phyloP scores from a whole-genome alignment of 495 filamentous ascomycete species.

The Daldinia grandis region DNA sequence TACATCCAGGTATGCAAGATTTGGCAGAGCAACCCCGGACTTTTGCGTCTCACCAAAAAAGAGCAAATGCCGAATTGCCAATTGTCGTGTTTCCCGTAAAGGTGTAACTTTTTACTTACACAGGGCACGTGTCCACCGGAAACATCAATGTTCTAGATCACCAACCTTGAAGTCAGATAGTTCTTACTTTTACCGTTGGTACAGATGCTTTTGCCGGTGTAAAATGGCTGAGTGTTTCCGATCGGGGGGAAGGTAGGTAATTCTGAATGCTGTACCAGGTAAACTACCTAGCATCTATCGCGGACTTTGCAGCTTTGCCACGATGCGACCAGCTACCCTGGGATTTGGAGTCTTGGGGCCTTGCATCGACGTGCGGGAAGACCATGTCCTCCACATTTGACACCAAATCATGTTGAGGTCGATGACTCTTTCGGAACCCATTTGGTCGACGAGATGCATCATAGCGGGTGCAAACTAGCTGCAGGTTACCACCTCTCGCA shows the following conservation, averaged over 20 bases:
- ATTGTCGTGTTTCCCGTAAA: conserved; percentile 15
- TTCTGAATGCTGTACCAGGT: background rate
- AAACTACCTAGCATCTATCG: background rate
- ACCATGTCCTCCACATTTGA: conserved; percentile 38
- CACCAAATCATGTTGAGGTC: conserved; percentile 35
- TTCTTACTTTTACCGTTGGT: background rate
- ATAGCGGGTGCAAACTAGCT: conserved; percentile 31
- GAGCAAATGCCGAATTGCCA: conserved; percentile 4
- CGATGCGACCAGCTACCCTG: conserved; percentile 32
- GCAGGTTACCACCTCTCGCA: conserved; percentile 35
- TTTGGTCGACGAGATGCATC: conserved; percentile 34
- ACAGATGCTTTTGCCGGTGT: conserved; percentile 7
- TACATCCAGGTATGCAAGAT: background rate
- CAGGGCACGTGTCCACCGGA: conserved; percentile 11
- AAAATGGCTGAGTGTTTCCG: conserved; percentile 3
- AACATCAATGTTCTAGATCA: conserved; percentile 26
- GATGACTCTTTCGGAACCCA: conserved; percentile 32
- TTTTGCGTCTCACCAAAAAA: background rate
- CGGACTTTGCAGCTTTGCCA: conserved; percentile 9
- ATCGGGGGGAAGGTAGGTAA: background rate
- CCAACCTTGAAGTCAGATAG: background rate
- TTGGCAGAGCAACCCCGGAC: background rate
- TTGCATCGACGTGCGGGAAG: conserved; percentile 39
- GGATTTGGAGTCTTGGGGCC: conserved; percentile 16
- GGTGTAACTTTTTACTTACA: conserved; percentile 8